A percentile compares a stretch with the other conserved stretches of the same genome.
Evolutionary conservation across 345 rosid genomes (phyloP).

Genomic region (Crucihimalaya himalaica): DNA sequence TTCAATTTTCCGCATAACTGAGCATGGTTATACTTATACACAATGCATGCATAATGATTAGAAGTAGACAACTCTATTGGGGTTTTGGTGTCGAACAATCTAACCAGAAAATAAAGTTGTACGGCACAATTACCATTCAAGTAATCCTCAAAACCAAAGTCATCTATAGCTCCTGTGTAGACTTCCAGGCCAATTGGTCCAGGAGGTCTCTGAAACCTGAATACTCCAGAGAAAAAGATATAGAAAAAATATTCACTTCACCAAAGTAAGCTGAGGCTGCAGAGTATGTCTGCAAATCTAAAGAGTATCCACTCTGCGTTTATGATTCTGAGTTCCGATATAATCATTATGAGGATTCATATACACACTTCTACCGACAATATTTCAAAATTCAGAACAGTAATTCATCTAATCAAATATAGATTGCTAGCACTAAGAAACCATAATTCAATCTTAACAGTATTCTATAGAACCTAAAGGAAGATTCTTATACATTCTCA

Average conservation of each 20-base stretch:
- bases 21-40: too few species aligned
- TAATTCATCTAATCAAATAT: background rate
- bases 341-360: background rate
- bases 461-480: background rate
- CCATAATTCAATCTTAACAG: background rate
- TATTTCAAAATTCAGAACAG: background rate
- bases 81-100: background rate
- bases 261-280: background rate
- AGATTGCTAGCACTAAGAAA: background rate
- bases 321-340: background rate
- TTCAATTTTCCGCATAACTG: background rate
- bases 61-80: background rate
- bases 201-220: slow-evolving; percentile 86
- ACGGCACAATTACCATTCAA: slow-evolving; percentile 57
- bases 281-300: background rate
- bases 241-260: background rate
- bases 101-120: background rate
- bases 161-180: slow-evolving; percentile 64
- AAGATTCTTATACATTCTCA: background rate
- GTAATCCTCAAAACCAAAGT: slow-evolving; percentile 89
- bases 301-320: background rate
- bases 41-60: background rate
- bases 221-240: background rate
- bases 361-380: background rate
- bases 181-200: slow-evolving; percentile 82